These are phyloP conservation scores for Nicotiana undulata DNA, from an alignment of 257 asterid genomes.

Conservation along the genomic window DNA sequence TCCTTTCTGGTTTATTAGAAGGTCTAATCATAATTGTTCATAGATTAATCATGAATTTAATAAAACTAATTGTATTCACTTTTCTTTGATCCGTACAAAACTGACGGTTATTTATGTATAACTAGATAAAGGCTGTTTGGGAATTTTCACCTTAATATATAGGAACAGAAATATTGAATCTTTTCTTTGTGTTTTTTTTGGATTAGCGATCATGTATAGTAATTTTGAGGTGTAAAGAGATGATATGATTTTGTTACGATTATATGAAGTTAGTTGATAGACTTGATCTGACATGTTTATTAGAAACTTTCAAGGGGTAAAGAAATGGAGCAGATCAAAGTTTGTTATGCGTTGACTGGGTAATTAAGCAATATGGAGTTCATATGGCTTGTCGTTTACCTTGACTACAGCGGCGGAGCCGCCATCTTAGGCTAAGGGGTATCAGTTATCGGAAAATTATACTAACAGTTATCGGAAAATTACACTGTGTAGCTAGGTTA, in stretches of 20 bases:
- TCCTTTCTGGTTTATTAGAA: background rate
- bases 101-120: background rate
- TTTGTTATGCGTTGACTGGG: background rate
- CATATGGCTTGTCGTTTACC: background rate
- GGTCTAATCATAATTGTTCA: background rate
- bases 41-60: background rate
- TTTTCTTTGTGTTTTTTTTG: background rate
- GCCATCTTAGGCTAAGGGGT: too few relatives aligned
- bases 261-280: background rate
- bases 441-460: too few relatives aligned
- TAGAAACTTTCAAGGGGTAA: background rate
- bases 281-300: background rate
- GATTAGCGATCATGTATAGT: background rate
- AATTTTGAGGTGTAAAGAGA: background rate
- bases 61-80: background rate
- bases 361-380: background rate
- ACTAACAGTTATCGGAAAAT: too few relatives aligned
- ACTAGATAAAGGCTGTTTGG: background rate
- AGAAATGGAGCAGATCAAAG: background rate
- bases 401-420: background rate
- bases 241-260: background rate
- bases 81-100: background rate
- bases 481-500: too few relatives aligned
- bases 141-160: background rate
- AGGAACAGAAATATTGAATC: background rate